phyloP scores from a whole-genome alignment of 352 stramenopile genomes.

The Globisporangium barbulae region DNA sequence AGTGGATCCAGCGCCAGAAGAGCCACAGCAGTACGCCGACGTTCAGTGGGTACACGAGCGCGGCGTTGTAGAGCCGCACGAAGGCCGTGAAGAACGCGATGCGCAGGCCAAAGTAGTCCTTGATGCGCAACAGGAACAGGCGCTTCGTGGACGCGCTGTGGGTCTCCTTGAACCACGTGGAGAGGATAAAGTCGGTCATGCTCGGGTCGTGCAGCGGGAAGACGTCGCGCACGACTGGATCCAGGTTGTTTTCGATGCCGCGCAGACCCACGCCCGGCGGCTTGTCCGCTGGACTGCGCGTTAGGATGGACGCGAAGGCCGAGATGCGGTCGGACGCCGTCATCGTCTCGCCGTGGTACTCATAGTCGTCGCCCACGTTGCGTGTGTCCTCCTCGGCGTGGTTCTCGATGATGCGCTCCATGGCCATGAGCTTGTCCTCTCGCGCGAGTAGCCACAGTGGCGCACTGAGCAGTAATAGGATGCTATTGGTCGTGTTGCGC shows the following conservation, averaged over 20 bases:
- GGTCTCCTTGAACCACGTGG: conserved; percentile 49
- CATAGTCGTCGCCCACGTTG: conserved; percentile 51
- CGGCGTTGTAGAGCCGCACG: conserved; percentile 52
- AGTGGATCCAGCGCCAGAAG: conserved; percentile 55
- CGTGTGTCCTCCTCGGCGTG: conserved; percentile 51
- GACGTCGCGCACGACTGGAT: conserved; percentile 44
- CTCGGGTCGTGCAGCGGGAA: conserved; percentile 62
- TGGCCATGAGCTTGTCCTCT: conserved; percentile 62
- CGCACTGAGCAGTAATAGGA: conserved; percentile 53
- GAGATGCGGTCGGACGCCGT: conserved; percentile 43
- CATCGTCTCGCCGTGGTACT: conserved; percentile 52
- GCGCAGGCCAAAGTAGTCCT: conserved; percentile 61
- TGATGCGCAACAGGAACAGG: conserved; percentile 51
- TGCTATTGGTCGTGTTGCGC: conserved; percentile 33
- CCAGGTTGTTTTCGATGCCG: conserved; percentile 51
- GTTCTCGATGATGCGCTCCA: conserved; percentile 59
- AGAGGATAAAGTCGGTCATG: conserved; percentile 62
- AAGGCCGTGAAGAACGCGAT: conserved; percentile 63
- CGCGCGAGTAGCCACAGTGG: conserved; percentile 52
- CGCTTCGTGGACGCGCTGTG: conserved; percentile 36
- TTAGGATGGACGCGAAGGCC: conserved; percentile 55
- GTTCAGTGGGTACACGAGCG: conserved; percentile 46
- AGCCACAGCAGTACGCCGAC: conserved; percentile 46
- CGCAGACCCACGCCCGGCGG: conserved; percentile 42
- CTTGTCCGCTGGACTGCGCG: conserved; percentile 36